phyloP scores from a whole-genome alignment of 495 filamentous ascomycete species.

The Hypoxylon fuscum region DNA sequence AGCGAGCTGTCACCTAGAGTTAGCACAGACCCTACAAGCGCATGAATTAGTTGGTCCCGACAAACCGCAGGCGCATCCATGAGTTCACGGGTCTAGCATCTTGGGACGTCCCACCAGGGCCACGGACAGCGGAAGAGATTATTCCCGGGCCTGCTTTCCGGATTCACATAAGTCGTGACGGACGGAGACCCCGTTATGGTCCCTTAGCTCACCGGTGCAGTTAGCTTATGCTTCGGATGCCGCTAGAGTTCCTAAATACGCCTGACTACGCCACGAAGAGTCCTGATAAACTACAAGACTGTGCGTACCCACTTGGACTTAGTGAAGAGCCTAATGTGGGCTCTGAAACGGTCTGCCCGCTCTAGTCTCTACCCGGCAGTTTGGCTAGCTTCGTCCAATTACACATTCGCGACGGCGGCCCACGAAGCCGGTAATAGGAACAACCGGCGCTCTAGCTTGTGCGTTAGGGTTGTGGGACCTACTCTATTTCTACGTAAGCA shows the following conservation, averaged over 20 bases:
- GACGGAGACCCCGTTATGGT: slow-evolving; percentile 10
- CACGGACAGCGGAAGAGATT: slow-evolving; percentile 29
- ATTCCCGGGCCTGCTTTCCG: slow-evolving; percentile 17
- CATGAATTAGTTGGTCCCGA: slow-evolving; percentile 13
- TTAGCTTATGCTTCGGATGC: slow-evolving; percentile 11
- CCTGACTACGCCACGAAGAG: slow-evolving; percentile 12
- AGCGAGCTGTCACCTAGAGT: neutral
- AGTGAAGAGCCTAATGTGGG: slow-evolving; percentile 14
- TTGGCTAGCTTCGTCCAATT: too few species aligned
- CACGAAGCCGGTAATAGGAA: slow-evolving; percentile 20
- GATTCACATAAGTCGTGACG: slow-evolving; percentile 15
- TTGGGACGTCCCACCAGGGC: slow-evolving; percentile 10
- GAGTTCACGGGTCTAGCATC: slow-evolving; percentile 24
- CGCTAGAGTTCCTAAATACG: slow-evolving; percentile 20
- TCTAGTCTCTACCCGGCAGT: slow-evolving; percentile 31
- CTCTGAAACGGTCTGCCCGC: slow-evolving; percentile 31
- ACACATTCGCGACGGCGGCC: slow-evolving; percentile 25
- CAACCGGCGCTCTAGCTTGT: slow-evolving; percentile 1
- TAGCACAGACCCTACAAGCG: slow-evolving; percentile 18
- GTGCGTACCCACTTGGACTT: slow-evolving; percentile 18
- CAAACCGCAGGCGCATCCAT: slow-evolving; percentile 21
- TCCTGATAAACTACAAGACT: slow-evolving; percentile 3
- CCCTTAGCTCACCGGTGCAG: too few species aligned
- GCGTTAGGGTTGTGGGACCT: slow-evolving; percentile 9
- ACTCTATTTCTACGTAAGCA: slow-evolving; percentile 13